phyloP scores from a whole-genome alignment of 2,329 filamentous ascomycete species.

The Epichloe uncinata region DNA sequence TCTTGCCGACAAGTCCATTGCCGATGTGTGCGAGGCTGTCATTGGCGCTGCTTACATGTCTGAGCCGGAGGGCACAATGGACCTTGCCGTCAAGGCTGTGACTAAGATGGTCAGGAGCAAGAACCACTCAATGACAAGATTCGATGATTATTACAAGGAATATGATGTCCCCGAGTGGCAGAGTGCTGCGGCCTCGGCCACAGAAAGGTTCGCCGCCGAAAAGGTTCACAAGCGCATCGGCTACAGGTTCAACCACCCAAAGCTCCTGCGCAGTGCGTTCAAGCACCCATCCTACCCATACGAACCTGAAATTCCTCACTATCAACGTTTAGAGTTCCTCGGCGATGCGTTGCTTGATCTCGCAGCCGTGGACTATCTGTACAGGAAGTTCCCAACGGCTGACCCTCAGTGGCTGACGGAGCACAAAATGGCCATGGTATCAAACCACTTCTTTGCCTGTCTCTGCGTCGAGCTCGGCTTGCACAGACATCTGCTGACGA shows the following conservation, averaged over 20 bases:
- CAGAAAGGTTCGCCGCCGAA: conserved; percentile 53
- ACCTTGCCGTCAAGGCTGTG: conserved; percentile 49
- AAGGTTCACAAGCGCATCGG: conserved; percentile 46
- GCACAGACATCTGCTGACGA: conserved; percentile 54
- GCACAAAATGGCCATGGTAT: conserved; percentile 99
- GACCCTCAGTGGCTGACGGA: conserved; percentile 96
- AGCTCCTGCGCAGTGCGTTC: conserved; percentile 72
- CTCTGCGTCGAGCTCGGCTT: conserved; percentile 68
- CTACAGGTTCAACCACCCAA: conserved; percentile 58
- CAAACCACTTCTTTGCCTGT: conserved; percentile 83
- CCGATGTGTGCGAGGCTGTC: conserved; percentile 86
- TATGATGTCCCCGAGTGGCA: conserved; percentile 66
- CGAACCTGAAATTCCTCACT: conserved; percentile 61
- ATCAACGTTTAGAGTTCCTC: conserved; percentile 85
- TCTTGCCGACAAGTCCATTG: conserved; percentile 78
- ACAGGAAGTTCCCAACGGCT: conserved; percentile 58
- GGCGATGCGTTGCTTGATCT: conserved; percentile 83
- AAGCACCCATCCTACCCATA: conserved; percentile 77
- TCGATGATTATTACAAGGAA: conserved; percentile 56
- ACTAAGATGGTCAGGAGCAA: conserved; percentile 55
- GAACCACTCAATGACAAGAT: conserved; percentile 56
- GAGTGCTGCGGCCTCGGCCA: conserved; percentile 42
- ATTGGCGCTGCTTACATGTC: conserved; percentile 72
- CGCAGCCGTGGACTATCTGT: conserved; percentile 72
- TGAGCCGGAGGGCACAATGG: conserved; percentile 28